phyloP scores from a whole-genome alignment of 1,139 yeast genomes.

The Taphrina pruni region DNA sequence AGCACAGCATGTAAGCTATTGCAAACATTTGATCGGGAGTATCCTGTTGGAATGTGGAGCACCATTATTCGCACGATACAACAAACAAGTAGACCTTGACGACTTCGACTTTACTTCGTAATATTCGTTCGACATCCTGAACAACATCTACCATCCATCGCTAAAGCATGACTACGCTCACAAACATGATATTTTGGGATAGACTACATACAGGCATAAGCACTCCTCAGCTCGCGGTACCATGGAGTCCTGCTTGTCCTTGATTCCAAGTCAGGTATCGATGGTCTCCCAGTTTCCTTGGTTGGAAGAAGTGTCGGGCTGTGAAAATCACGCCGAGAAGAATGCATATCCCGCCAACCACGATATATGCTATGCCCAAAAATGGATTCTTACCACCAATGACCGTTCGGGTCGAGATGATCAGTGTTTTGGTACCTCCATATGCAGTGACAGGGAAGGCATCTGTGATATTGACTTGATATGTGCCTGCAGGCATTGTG shows the following conservation, averaged over 20 bases:
- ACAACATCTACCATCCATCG: slow-evolving; percentile 6
- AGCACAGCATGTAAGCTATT: not conserved
- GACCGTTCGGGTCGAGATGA: slow-evolving; percentile 80
- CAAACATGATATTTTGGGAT: not conserved
- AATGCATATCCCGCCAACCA: slow-evolving; percentile 87
- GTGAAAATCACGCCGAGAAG: slow-evolving; percentile 65
- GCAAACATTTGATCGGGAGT: slow-evolving; percentile 42
- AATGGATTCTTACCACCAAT: slow-evolving; percentile 90
- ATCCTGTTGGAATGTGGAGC: slow-evolving; percentile 19
- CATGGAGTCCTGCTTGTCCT: slow-evolving; percentile 16
- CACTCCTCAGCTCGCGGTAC: not conserved
- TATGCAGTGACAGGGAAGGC: slow-evolving; percentile 79
- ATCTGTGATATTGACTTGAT: slow-evolving; percentile 62
- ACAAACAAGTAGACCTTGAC: not conserved
- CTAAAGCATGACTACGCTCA: slow-evolving; percentile 1
- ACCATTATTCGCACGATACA: slow-evolving; percentile 4
- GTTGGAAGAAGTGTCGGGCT: slow-evolving; percentile 66
- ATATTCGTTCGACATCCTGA: not conserved
- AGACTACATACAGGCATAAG: too few species aligned
- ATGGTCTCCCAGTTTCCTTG: slow-evolving; percentile 77
- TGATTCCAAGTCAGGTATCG: slow-evolving; percentile 68
- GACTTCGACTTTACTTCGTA: not conserved
- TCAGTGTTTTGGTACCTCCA: slow-evolving; percentile 80
- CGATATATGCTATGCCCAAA: slow-evolving; percentile 87
- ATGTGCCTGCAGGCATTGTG: slow-evolving; percentile 66